Conservation (phyloP, 179 eudicot genomes). For the Beta lomatogona region DNA sequence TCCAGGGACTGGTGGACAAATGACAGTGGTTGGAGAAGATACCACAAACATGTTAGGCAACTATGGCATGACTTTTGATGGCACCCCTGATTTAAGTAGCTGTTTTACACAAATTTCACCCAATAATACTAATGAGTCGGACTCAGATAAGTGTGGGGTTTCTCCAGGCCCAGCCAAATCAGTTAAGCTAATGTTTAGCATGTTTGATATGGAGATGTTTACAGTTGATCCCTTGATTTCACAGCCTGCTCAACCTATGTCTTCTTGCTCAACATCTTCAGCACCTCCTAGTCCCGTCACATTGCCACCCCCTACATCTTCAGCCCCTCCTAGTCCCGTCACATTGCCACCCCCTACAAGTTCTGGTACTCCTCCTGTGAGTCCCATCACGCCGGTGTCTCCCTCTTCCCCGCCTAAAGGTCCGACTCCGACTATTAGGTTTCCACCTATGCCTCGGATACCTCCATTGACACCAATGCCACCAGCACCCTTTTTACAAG, state of each 20-base stretch:
- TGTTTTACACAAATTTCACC: conserved; percentile 53
- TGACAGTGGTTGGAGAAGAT: conserved; percentile 42
- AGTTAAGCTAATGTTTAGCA: conserved; percentile 53
- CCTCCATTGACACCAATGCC: conserved; percentile 32
- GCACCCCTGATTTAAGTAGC: conserved; percentile 60
- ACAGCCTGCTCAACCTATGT: conserved; percentile 76
- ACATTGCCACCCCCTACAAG: not conserved
- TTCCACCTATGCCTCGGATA: conserved; percentile 39
- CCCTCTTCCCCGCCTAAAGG: conserved; percentile 28
- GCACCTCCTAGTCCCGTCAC: conserved; percentile 30
- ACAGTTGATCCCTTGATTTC: conserved; percentile 68
- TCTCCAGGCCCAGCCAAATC: conserved; percentile 62
- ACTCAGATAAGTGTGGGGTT: conserved; percentile 47
- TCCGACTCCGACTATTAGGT: conserved; percentile 31
- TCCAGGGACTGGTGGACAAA: conserved; percentile 54
- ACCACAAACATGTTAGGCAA: conserved; percentile 71
- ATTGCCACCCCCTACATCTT: conserved; percentile 23
- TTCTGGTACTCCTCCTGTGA: conserved; percentile 15
- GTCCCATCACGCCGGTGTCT: conserved; percentile 19
- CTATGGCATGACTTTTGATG: conserved; percentile 62
- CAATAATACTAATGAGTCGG: conserved; percentile 25
- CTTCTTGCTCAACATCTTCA: conserved; percentile 51
- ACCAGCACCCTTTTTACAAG: conserved; percentile 57
- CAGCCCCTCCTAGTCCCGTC: no score
- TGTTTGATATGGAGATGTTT: conserved; percentile 73